Evolutionary conservation across 2,329 filamentous ascomycete species (phyloP), one percentile per base, ranked within the genome.

Genomic region (Phaeosphaeriaceae sp.): DNA sequence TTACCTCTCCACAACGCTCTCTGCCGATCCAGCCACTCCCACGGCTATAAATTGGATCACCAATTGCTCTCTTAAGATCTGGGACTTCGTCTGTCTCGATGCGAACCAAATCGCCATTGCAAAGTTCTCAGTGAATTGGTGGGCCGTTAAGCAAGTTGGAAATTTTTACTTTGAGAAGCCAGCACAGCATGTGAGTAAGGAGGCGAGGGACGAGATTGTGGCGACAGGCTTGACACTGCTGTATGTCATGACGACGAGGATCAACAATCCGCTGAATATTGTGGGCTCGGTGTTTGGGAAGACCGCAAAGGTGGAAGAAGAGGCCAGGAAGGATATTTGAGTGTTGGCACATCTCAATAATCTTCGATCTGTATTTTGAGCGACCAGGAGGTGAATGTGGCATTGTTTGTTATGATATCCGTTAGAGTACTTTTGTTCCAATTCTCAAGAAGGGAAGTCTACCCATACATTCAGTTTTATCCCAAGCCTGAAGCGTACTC

Each of bases 11-110:
- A 58, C 53, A 1, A 45, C 54, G 4, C 48, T 68, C 19, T 52
- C 60, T 0, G 40, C 50, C 5, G 36, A 57, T 3, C 54, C 57
- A 17, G 42, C 17, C 31, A 41, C 17, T n/a, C 58, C 48, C 9
- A 51, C 54, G 6, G 52, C 61, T 3, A 51, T 69, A 1, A 48
- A 61, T 4, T 69, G 67, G 65, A 63, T 64, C 10, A 47, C 63
- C 7, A 65, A 54, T 31, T 56, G 48, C 33, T 59, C 31, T 5
- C 9, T 67, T n/a, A 69, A 67, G 36, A 42, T 52, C 15, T 69
- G 65, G 67, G 55, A 67, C 24, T 68, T 66, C 19, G 48, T 69
- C 1, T 69, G 67, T 27, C 44, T 69, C 10, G 57, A 69, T 22
- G 47, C 25, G 1, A 61, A 62, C 2, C 67, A 69, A 20, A 21